These are phyloP conservation scores for Ophiocordyceps sinensis DNA, from an alignment of 2,329 filamentous ascomycete species.

Conservation along the genomic window DNA sequence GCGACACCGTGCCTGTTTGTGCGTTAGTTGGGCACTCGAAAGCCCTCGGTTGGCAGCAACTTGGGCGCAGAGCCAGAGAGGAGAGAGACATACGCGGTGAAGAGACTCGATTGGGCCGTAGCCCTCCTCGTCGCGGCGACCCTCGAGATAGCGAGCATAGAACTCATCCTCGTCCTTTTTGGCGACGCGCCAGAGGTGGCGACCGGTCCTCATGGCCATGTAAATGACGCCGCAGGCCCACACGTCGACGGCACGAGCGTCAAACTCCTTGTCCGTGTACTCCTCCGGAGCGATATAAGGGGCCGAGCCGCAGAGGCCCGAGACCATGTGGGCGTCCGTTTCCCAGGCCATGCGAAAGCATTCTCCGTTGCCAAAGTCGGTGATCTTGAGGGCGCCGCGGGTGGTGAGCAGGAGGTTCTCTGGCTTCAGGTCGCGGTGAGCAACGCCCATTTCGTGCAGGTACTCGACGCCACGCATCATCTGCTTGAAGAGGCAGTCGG, in stretches of 20 bases:
- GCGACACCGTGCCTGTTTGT: conserved; percentile 69
- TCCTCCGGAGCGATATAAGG: conserved; percentile 97
- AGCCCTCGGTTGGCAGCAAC: too few relatives aligned
- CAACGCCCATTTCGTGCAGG: conserved; percentile 98
- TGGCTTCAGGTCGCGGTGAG: conserved; percentile 90
- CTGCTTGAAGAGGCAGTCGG: conserved; percentile 98
- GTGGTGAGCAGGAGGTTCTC: conserved; percentile 92
- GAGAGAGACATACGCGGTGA: conserved; percentile 60
- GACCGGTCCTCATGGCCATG: conserved; percentile 97
- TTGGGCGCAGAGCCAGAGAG: too few relatives aligned
- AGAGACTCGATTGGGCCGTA: conserved; percentile 94
- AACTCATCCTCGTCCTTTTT: conserved; percentile 97
- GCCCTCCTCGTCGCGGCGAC: conserved; percentile 83
- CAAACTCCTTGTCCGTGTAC: conserved; percentile 89
- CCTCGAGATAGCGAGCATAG: conserved; percentile 85
- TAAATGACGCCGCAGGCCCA: conserved; percentile 99
- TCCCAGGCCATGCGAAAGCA: conserved; percentile 99
- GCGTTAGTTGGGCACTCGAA: background rate
- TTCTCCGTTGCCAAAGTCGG: conserved; percentile 96
- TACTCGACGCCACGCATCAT: conserved; percentile 98
- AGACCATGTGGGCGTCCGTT: conserved; percentile 95
- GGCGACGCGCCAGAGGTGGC: conserved; percentile 93
- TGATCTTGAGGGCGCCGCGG: conserved; percentile 88
- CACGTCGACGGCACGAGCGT: conserved; percentile 91
- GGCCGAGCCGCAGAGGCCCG: conserved; percentile 86